Conservation (phyloP, 495 filamentous ascomycete species). For the Penicillium psychrofluorescens region DNA sequence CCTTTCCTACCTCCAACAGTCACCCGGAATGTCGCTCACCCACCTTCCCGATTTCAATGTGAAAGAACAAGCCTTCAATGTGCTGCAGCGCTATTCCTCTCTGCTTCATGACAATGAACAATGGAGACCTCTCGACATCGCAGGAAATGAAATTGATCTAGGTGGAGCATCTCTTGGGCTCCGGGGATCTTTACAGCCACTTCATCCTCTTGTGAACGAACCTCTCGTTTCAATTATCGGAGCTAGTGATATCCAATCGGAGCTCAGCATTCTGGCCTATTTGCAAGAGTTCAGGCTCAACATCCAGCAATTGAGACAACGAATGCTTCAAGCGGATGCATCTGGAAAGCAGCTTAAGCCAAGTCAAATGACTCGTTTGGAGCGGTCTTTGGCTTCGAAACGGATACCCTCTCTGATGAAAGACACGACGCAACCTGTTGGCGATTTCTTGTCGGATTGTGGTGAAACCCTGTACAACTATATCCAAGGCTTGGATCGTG, state of each 20-base stretch:
- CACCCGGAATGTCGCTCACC: conserved; percentile 12
- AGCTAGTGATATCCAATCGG: conserved; percentile 13
- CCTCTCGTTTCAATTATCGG: conserved; percentile 27
- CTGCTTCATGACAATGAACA: conserved; percentile 31
- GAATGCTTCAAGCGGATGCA: conserved; percentile 27
- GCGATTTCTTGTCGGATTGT: conserved; percentile 36
- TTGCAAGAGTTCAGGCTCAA: conserved; percentile 33
- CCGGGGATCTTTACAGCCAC: conserved; percentile 24
- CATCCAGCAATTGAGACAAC: conserved; percentile 29
- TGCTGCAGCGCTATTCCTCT: conserved; percentile 24
- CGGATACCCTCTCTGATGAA: conserved; percentile 53
- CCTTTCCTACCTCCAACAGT: conserved; percentile 36
- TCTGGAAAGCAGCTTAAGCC: conserved; percentile 42
- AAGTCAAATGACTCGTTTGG: conserved; percentile 58
- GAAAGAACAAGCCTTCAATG: conserved; percentile 9
- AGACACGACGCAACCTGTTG: conserved; percentile 55
- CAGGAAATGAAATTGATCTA: conserved; percentile 18
- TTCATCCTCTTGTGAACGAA: conserved; percentile 41
- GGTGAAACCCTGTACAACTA: conserved; percentile 33
- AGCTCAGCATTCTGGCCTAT: conserved; percentile 25
- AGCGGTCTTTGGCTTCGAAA: conserved; percentile 55
- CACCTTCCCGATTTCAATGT: conserved; percentile 11
- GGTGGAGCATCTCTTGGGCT: conserved; percentile 21
- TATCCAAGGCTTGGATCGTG: conserved; percentile 26
- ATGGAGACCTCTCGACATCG: conserved; percentile 25